A percentile compares a stretch with the other conserved stretches of the same genome.
Conservation (phyloP, 352 stramenopile genomes). For the Phytophthora macrochlamydospora region DNA sequence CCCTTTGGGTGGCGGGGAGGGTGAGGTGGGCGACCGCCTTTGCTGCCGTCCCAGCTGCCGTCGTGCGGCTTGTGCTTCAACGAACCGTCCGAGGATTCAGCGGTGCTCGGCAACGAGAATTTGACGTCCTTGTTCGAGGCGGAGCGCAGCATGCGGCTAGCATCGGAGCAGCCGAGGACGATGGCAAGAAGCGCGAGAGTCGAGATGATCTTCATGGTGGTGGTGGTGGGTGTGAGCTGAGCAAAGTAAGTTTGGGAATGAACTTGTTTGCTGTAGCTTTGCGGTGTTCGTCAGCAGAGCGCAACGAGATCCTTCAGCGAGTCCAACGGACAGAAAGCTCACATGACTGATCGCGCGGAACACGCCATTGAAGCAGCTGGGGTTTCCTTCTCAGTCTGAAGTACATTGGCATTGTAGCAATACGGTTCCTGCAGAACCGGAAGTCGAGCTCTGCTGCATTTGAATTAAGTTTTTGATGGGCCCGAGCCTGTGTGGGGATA, state of each 20-base stretch:
- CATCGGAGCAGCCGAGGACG: slow-evolving; percentile 17
- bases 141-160: slow-evolving; percentile 29
- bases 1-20: slow-evolving; percentile 16
- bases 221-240: slow-evolving; percentile 8
- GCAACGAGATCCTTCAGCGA: not conserved
- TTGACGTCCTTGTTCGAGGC: slow-evolving; percentile 14
- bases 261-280: slow-evolving; percentile 4
- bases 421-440: slow-evolving; percentile 9
- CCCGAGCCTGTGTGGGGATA: not conserved
- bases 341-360: slow-evolving; percentile 15
- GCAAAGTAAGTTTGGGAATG: slow-evolving; percentile 23
- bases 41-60: not conserved
- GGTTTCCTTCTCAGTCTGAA: not conserved
- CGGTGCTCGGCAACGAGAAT: slow-evolving; percentile 15
- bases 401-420: not conserved
- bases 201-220: slow-evolving; percentile 12
- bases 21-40: not conserved
- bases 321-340: not conserved
- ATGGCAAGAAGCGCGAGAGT: slow-evolving; percentile 10
- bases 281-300: not conserved
- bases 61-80: slow-evolving; percentile 20
- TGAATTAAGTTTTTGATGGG: not conserved
- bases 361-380: slow-evolving; percentile 20
- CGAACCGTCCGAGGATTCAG: slow-evolving; percentile 2
- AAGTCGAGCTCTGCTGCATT: not conserved